Conservation (phyloP, 768 basidiomycete genomes). For the Ramaria rubella region DNA sequence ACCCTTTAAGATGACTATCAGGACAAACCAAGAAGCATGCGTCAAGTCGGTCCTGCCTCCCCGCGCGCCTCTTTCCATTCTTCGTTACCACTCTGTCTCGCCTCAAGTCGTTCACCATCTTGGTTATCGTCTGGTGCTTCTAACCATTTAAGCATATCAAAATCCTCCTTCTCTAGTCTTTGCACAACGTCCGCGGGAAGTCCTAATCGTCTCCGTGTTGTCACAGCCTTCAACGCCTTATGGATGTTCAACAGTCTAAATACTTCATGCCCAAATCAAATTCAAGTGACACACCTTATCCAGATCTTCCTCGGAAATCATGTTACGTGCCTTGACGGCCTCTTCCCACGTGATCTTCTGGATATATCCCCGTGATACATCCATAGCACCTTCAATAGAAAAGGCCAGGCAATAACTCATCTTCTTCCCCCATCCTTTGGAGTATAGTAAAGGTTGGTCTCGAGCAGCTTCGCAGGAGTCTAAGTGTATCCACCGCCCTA, state of each 20-base stretch:
- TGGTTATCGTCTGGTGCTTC: constrained; percentile 14
- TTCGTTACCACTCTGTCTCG: constrained; percentile 26
- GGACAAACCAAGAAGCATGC: neutral
- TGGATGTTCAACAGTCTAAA: constrained; percentile 1
- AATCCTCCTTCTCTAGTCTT: constrained; percentile 21
- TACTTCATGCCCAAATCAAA: too few relatives aligned
- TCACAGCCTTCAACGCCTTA: constrained; percentile 21
- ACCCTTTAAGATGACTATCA: neutral
- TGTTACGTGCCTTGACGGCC: constrained; percentile 8
- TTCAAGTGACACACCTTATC: constrained; percentile 20
- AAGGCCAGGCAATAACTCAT: constrained; percentile 28
- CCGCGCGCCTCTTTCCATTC: constrained; percentile 29
- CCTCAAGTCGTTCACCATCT: constrained; percentile 16
- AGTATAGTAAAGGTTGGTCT: constrained; percentile 32
- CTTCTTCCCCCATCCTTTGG: constrained; percentile 35
- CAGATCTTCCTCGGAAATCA: constrained; percentile 19
- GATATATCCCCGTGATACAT: constrained; percentile 20
- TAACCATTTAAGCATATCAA: constrained; percentile 16
- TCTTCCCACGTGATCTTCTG: constrained; percentile 6
- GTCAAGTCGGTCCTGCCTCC: constrained; percentile 21
- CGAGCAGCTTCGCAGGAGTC: constrained; percentile 33
- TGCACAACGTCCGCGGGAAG: constrained; percentile 10
- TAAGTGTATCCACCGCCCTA: constrained; percentile 33
- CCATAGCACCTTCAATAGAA: constrained; percentile 18
- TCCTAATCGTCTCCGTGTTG: constrained; percentile 16